Conservation (phyloP, 2,329 filamentous ascomycete species). For the Fusarium equiseti region DNA sequence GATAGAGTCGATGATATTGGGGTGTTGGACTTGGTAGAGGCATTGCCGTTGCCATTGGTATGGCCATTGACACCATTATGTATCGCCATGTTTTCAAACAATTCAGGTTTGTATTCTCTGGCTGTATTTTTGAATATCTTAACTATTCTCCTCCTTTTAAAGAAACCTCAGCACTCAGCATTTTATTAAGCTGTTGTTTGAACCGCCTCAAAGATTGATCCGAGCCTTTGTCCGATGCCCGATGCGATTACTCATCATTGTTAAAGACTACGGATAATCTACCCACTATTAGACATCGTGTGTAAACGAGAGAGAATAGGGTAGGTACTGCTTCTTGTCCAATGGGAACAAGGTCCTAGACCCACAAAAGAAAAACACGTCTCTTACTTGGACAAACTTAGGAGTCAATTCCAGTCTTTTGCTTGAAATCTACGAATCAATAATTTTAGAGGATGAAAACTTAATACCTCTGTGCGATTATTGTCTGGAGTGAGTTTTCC, state of each 20-base stretch:
- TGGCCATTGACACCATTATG: constrained; percentile 6
- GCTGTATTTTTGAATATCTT: too few relatives aligned
- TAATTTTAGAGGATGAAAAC: neutral
- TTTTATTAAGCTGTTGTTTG: neutral
- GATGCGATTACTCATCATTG: neutral
- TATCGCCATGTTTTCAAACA: neutral
- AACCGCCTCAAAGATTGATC: neutral
- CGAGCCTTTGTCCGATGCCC: constrained; percentile 21
- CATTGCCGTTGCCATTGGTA: constrained; percentile 4
- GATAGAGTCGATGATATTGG: neutral
- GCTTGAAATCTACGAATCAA: neutral
- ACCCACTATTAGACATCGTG: too few relatives aligned
- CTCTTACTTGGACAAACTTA: neutral
- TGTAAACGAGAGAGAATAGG: neutral
- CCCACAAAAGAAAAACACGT: neutral
- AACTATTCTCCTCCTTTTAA: neutral
- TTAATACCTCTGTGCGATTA: neutral
- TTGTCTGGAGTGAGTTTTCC: neutral
- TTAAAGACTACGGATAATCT: too few relatives aligned
- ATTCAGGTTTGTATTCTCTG: neutral
- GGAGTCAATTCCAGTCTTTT: neutral
- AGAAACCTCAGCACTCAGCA: neutral
- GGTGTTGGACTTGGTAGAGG: neutral
- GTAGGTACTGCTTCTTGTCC: neutral
- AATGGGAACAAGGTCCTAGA: neutral